Evolutionary conservation across 1,139 yeast genomes (phyloP), one percentile per base, ranked within the genome.

Genomic region (Hemisphaericaspora xylanilytica): DNA sequence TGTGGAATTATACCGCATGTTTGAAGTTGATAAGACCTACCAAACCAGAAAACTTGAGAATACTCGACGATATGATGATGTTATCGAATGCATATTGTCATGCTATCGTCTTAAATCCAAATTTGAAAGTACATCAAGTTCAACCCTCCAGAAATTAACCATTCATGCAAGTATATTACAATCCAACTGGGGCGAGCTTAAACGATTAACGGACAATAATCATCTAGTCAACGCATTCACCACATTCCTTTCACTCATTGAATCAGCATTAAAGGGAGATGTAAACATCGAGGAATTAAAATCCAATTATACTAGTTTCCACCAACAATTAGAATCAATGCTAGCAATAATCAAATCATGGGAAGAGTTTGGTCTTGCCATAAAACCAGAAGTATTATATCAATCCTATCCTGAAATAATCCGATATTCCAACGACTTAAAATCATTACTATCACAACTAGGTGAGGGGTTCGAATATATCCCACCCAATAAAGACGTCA

Each of bases 1-100:
- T n/a, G 73, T 83, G 18, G 80, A 81, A 51, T 79, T 85, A 81
- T 81, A 74, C 57, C 80, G 78, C 43, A 70, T 70, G 28, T 63
- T 51, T 67, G 82, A 59, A 53, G 43, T 58, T 31, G 58, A 53
- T 16, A 37, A 49, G 27, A 32, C 40, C n/a, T 32, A 35, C 25
- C n/a, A 30, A 12, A 37, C 37, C 12, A 12, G 27, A 4, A 17
- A 24, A 8, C 17, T 32, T n/a, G 41, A 40, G 14, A 9, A 32
- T n/a, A 27, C 28, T 28, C 9, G 13, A 18, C 18, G 35, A 15
- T 37, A 12, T 35, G 58, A 63, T 40, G 49, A 50, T 3, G 49
- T 42, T 11, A 20, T 35, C 5, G 18, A 18, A 5, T 24, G 28
- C 14, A 39, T 38, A 3, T 18, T 39, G 9, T 21, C 17, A 1